Conservation (phyloP, 2,329 filamentous ascomycete species). For the Bipolaris zeicola region DNA sequence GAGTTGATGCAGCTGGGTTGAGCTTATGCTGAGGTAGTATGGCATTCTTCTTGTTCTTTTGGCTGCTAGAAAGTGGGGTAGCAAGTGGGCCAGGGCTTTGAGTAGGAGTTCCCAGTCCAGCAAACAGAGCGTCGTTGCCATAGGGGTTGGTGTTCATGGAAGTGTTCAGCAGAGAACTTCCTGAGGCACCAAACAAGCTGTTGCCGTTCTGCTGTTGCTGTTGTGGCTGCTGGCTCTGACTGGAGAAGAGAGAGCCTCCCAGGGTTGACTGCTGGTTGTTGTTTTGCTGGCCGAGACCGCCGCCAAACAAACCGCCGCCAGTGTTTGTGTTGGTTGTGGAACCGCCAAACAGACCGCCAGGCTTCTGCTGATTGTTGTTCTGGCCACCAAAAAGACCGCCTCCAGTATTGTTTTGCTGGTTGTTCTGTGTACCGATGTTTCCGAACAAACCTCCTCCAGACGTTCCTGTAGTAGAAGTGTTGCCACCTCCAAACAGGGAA, state of each 20-base stretch:
- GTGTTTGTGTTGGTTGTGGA: slow-evolving; percentile 48
- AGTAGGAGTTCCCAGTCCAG: slow-evolving; percentile 68
- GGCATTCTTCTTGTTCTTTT: slow-evolving; percentile 77
- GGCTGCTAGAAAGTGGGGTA: slow-evolving; percentile 78
- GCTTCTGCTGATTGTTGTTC: slow-evolving; percentile 53
- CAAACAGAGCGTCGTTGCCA: slow-evolving; percentile 85
- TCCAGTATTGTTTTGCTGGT: slow-evolving; percentile 40
- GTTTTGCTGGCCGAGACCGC: slow-evolving; percentile 46
- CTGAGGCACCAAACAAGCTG: slow-evolving; percentile 61
- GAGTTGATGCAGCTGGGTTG: slow-evolving; percentile 77
- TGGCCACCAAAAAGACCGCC: slow-evolving; percentile 47
- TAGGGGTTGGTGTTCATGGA: slow-evolving; percentile 78
- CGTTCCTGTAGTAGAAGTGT: slow-evolving; percentile 21
- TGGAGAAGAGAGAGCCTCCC: slow-evolving; percentile 52
- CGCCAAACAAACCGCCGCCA: slow-evolving; percentile 56
- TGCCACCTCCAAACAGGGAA: slow-evolving; percentile 41
- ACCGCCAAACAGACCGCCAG: slow-evolving; percentile 50
- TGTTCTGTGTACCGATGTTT: slow-evolving; percentile 37
- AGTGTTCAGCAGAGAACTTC: slow-evolving; percentile 57
- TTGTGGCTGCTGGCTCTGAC: slow-evolving; percentile 51
- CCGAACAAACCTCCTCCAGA: slow-evolving; percentile 45
- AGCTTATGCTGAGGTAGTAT: slow-evolving; percentile 87
- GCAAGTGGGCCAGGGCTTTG: slow-evolving; percentile 86
- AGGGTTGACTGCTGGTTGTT: slow-evolving; percentile 49
- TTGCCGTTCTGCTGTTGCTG: slow-evolving; percentile 43